phyloP scores from a whole-genome alignment of 2,329 filamentous ascomycete species.

The Aspergillus puulaauensis region DNA sequence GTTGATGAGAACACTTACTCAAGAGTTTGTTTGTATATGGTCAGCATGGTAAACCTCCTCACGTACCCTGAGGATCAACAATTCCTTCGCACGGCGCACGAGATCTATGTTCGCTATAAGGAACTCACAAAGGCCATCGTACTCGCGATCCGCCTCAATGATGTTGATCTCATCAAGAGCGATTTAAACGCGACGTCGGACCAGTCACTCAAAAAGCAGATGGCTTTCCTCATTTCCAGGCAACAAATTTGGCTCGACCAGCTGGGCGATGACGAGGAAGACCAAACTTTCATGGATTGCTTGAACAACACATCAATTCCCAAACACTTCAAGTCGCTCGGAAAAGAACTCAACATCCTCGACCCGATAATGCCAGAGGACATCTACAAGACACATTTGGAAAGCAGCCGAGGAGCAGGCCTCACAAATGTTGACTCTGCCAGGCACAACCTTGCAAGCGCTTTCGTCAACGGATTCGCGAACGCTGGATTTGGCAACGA shows the following conservation, averaged over 20 bases:
- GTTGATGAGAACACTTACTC: slow-evolving; percentile 93
- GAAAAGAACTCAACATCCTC: slow-evolving; percentile 93
- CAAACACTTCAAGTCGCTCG: slow-evolving; percentile 89
- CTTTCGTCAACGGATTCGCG: slow-evolving; percentile 95
- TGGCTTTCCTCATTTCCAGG: slow-evolving; percentile 87
- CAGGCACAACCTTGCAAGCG: slow-evolving; percentile 90
- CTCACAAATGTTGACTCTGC: slow-evolving; percentile 95
- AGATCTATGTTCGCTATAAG: slow-evolving; percentile 90
- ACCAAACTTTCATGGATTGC: slow-evolving; percentile 75
- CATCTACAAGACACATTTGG: slow-evolving; percentile 98
- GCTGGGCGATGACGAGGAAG: slow-evolving; percentile 60
- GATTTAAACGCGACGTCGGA: slow-evolving; percentile 82
- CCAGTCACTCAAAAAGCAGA: slow-evolving; percentile 81
- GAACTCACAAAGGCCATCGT: slow-evolving; percentile 92
- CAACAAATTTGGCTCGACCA: slow-evolving; percentile 84
- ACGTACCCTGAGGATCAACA: slow-evolving; percentile 97
- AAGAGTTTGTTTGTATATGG: slow-evolving; percentile 95
- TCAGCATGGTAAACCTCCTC: slow-evolving; percentile 96
- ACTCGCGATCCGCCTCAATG: slow-evolving; percentile 89
- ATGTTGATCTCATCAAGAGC: slow-evolving; percentile 74
- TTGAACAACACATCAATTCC: slow-evolving; percentile 84
- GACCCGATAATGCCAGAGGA: slow-evolving; percentile 97
- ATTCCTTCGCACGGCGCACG: slow-evolving; percentile 88
- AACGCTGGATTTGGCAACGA: slow-evolving; percentile 95
- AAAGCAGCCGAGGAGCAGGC: slow-evolving; percentile 88